phyloP scores from a whole-genome alignment of 352 stramenopile genomes.

The Phytophthora sp. region DNA sequence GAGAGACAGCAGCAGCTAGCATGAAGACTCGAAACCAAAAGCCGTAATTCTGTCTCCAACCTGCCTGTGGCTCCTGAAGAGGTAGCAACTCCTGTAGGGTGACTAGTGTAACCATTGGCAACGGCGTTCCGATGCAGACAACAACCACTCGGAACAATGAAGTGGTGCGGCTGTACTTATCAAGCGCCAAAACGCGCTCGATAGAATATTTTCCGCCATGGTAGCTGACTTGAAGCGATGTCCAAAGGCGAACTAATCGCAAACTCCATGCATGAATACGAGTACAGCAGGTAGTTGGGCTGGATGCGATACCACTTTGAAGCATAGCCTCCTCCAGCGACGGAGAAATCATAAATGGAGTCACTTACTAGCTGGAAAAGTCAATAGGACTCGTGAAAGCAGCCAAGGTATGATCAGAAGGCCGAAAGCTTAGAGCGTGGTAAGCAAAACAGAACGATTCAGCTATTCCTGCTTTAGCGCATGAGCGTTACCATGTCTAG shows the following conservation, averaged over 20 bases:
- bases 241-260: neutral
- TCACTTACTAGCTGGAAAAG: no score
- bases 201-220: constrained; percentile 29
- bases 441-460: no score
- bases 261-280: neutral
- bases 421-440: no score
- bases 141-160: constrained; percentile 11
- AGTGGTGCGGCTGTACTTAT: constrained; percentile 11
- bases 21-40: constrained; percentile 23
- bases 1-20: neutral
- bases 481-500: no score
- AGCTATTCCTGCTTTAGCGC: no score
- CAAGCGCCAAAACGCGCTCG: constrained; percentile 13
- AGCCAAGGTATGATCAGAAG: no score
- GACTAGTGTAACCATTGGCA: constrained; percentile 14
- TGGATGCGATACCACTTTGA: neutral
- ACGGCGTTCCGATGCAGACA: constrained; percentile 11
- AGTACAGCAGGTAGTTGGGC: neutral
- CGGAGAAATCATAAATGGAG: neutral
- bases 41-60: constrained; percentile 19
- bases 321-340: neutral
- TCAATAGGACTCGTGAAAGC: no score
- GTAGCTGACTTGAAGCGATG: constrained; percentile 22
- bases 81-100: constrained; percentile 19
- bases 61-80: constrained; percentile 14